phyloP scores from a whole-genome alignment of 768 basidiomycete species.

The Lactarius evosmus region DNA sequence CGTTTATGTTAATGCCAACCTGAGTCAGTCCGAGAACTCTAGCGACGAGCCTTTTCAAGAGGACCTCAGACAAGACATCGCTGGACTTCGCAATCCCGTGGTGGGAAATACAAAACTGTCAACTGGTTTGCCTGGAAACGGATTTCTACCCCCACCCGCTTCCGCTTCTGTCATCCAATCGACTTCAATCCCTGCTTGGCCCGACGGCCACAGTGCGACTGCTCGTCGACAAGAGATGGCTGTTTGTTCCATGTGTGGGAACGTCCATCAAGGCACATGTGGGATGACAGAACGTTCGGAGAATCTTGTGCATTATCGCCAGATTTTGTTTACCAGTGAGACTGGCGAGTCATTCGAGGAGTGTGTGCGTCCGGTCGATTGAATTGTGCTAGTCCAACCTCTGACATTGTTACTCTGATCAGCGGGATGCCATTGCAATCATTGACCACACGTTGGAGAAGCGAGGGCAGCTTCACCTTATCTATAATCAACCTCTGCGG shows the following conservation, averaged over 20 bases:
- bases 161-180: conserved; percentile 1
- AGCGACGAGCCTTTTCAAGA: neutral
- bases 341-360: conserved; percentile 64
- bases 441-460: conserved; percentile 63
- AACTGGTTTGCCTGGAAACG: neutral
- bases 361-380: conserved; percentile 44
- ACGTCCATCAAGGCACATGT: conserved; percentile 43
- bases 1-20: conserved; percentile 34
- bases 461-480: conserved; percentile 54
- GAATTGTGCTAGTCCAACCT: conserved; percentile 5
- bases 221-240: conserved; percentile 22
- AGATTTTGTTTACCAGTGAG: conserved; percentile 60
- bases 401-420: conserved; percentile 20
- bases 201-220: neutral
- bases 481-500: conserved; percentile 62
- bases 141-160: neutral
- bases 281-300: conserved; percentile 62
- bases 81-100: neutral
- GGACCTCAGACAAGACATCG: neutral
- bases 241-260: conserved; percentile 62
- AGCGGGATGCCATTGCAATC: conserved; percentile 63
- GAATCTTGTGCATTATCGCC: conserved; percentile 66
- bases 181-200: neutral
- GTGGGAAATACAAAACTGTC: neutral
- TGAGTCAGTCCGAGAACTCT: conserved; percentile 19